phyloP scores from a whole-genome alignment of 2,329 filamentous ascomycete genomes.

The Stachybotrys elegans region DNA sequence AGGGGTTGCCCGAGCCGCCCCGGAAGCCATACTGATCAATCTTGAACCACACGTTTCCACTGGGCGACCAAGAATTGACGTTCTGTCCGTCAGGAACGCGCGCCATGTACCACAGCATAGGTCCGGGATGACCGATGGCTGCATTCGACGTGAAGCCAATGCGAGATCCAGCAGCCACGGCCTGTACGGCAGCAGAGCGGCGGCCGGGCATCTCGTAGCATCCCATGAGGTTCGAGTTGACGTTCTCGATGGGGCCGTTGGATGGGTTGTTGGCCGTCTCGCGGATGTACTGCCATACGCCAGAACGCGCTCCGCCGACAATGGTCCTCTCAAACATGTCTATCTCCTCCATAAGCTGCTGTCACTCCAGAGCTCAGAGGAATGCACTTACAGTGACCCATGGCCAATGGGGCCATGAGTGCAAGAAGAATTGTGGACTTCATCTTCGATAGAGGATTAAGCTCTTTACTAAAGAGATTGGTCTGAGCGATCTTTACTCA shows the following conservation, averaged over 20 bases:
- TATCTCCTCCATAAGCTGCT: too few species aligned
- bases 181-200: constrained; percentile 27
- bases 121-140: constrained; percentile 32
- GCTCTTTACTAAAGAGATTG: too few species aligned
- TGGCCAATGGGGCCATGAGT: too few species aligned
- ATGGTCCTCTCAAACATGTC: too few species aligned
- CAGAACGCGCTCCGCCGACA: too few species aligned
- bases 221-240: constrained; percentile 29
- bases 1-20: constrained; percentile 34
- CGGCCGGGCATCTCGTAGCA: constrained; percentile 37
- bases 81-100: constrained; percentile 23
- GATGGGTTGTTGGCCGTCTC: constrained; percentile 41
- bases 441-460: too few species aligned
- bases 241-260: constrained; percentile 34
- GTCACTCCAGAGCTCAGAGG: too few species aligned
- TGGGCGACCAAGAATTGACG: constrained; percentile 25
- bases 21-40: constrained; percentile 23
- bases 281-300: constrained; percentile 47
- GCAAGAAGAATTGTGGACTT: too few species aligned
- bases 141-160: constrained; percentile 35
- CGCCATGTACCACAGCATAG: constrained; percentile 30
- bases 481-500: too few species aligned
- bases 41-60: constrained; percentile 32
- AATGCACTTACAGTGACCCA: too few species aligned
- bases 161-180: constrained; percentile 31